A percentile compares a stretch with the other conserved stretches of the same genome.
Conservation (phyloP, 2,329 filamentous ascomycete species). For the Cytospora piceicola region DNA sequence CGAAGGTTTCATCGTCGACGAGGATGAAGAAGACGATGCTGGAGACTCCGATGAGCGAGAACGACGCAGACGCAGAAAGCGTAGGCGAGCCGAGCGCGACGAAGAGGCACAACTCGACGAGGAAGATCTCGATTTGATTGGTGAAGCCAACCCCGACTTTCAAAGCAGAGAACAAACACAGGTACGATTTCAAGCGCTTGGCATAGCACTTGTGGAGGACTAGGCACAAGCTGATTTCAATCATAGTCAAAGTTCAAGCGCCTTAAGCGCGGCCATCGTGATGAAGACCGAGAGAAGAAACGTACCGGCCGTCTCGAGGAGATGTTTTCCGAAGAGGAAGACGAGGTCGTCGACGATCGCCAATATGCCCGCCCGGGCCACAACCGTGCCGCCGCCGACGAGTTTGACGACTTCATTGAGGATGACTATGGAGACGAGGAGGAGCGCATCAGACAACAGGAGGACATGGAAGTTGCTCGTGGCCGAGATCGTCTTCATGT, state of each 20-base stretch:
- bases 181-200: slow-evolving; percentile 7
- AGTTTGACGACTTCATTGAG: slow-evolving; percentile 96
- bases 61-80: slow-evolving; percentile 73
- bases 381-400: slow-evolving; percentile 66
- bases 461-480: slow-evolving; percentile 87
- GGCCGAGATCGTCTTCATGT: slow-evolving; percentile 73
- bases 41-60: slow-evolving; percentile 58
- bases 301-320: slow-evolving; percentile 78
- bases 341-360: slow-evolving; percentile 64
- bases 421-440: slow-evolving; percentile 91
- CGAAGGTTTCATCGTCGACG: slow-evolving; percentile 95
- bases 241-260: slow-evolving; percentile 88
- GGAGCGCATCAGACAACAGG: slow-evolving; percentile 72
- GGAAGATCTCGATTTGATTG: slow-evolving; percentile 94
- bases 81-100: slow-evolving; percentile 74
- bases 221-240: slow-evolving; percentile 12
- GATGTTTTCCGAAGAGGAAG: slow-evolving; percentile 96
- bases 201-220: not conserved
- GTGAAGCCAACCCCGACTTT: slow-evolving; percentile 74
- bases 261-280: slow-evolving; percentile 86
- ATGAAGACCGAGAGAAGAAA: slow-evolving; percentile 67
- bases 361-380: slow-evolving; percentile 56
- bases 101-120: slow-evolving; percentile 91
- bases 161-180: slow-evolving; percentile 58
- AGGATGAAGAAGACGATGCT: slow-evolving; percentile 76